These are phyloP conservation scores for Skeletonema potamos DNA, from an alignment of 108 stramenopile species.

Conservation along the genomic window DNA sequence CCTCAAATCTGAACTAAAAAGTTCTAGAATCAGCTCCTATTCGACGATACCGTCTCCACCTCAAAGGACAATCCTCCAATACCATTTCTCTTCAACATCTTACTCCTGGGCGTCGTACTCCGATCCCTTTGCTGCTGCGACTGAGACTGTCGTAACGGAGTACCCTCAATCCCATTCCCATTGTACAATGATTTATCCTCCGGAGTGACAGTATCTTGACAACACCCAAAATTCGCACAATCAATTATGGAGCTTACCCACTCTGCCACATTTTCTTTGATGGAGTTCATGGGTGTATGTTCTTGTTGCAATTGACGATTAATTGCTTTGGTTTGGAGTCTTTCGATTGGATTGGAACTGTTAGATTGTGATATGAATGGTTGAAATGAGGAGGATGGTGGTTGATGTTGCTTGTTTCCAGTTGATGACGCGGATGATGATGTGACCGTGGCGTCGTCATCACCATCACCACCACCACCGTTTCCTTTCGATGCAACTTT, in stretches of 20 bases:
- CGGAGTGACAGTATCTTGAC: conserved; percentile 30
- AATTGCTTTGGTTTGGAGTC: conserved; percentile 36
- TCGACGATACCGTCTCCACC: conserved; percentile 1
- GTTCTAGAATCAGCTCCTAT: background rate
- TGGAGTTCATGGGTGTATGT: conserved; percentile 17
- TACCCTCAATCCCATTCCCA: conserved; percentile 1
- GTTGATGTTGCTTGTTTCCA: background rate
- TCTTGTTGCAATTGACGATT: conserved; percentile 27
- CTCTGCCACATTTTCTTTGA: conserved; percentile 21
- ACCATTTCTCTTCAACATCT: conserved; percentile 17
- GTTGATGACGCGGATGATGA: background rate
- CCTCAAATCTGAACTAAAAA: too few species aligned
- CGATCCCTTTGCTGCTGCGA: background rate
- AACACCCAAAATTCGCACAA: conserved; percentile 24
- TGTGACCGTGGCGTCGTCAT: background rate
- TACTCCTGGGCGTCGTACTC: conserved; percentile 2
- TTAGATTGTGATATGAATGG: background rate
- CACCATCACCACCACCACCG: too few species aligned
- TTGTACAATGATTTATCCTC: background rate
- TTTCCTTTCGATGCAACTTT: background rate
- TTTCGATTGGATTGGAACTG: conserved; percentile 22
- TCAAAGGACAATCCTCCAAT: conserved; percentile 38
- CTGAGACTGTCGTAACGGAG: background rate
- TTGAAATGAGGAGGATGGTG: too few species aligned
- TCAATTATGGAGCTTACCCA: conserved; percentile 43